A percentile compares a stretch with the other conserved stretches of the same genome.
Conservation (phyloP, 805 yeast genomes). For the Yamadazyma akitaensis region DNA sequence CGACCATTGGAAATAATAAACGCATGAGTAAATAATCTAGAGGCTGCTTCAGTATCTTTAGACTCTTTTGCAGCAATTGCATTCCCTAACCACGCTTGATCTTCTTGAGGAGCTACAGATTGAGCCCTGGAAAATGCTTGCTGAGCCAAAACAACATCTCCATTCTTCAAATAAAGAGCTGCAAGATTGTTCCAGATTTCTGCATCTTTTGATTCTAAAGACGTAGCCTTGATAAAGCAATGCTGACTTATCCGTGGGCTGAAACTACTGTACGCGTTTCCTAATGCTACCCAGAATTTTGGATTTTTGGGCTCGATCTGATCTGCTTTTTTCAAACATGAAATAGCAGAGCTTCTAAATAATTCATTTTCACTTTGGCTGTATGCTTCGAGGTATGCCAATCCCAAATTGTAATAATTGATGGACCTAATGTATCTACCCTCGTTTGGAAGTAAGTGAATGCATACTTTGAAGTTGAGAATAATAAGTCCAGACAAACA, state of each 20-base stretch:
- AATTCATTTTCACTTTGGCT: constrained; percentile 10
- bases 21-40: constrained; percentile 70
- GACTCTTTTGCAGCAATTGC: constrained; percentile 57
- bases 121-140: constrained; percentile 73
- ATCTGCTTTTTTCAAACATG: constrained; percentile 61
- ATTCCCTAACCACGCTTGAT: constrained; percentile 82
- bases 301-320: constrained; percentile 66
- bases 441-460: constrained; percentile 31
- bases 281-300: constrained; percentile 79
- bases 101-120: constrained; percentile 73
- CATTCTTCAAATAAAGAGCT: constrained; percentile 61
- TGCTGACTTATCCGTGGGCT: constrained; percentile 84
- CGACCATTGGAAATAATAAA: constrained; percentile 72
- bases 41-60: constrained; percentile 51
- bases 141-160: constrained; percentile 69
- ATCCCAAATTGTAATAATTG: constrained; percentile 65
- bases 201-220: constrained; percentile 65
- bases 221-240: constrained; percentile 79
- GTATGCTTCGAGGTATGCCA: constrained; percentile 52
- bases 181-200: constrained; percentile 81
- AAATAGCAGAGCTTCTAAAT: constrained; percentile 52
- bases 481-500: constrained; percentile 41
- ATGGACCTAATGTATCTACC: constrained; percentile 54
- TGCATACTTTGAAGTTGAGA: constrained; percentile 46
- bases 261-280: constrained; percentile 62